Base-by-base conservation (phyloP, 2,329 filamentous ascomycete species). In the Sarocladiaceae sp. region DNA sequence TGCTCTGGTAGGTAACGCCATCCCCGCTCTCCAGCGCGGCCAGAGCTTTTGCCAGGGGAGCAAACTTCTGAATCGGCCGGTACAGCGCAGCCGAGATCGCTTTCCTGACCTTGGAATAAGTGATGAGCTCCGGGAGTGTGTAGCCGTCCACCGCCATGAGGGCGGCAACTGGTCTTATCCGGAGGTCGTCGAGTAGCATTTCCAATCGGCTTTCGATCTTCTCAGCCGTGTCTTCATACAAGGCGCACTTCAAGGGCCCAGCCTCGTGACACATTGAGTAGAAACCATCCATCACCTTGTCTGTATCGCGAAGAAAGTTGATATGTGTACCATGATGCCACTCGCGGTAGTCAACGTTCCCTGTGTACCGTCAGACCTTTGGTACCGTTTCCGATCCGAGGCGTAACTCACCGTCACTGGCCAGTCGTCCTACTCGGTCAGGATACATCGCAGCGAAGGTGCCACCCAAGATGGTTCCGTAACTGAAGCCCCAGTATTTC, bases 401-500 rank as follows among this genome's bases (percentile, higher is more conserved):
- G 33, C 12, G 6, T 9, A 10, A 48, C 65, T 57, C 47, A 68
- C 69, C 72, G 48, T 78, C 74, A 45, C 72, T 69, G 2, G 76
- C 67, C 7, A 78, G 55, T 12, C 72, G 62, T 33, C 69, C 71
- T 1, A 78, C 66, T 34, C 63, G 63, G 21, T 75, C 69, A 1
- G 73, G 74, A 44, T 67, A 76, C 59, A 77, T 63, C 2, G 69
- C 63, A 3, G 73, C 73, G 53, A 76, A 76, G 0, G 68, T 68
- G 11, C 67, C 70, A 3, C 74, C 74, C 0, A 78, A 61, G 2
- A 76, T 54, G 6, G 72, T 74, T 9, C 74, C 74, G 48, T 78
- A 78, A 49, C 72, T 76, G 46, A 76, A 70, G 1, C 74, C 74
- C 73, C 73, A 77, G 53, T 74, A 77, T 34, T 61, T 63, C 6